Percentiles rank a stretch among this genome's conserved stretches.
phyloP scores from a whole-genome alignment of 345 rosid genomes.

The Melaleuca alternifolia region DNA sequence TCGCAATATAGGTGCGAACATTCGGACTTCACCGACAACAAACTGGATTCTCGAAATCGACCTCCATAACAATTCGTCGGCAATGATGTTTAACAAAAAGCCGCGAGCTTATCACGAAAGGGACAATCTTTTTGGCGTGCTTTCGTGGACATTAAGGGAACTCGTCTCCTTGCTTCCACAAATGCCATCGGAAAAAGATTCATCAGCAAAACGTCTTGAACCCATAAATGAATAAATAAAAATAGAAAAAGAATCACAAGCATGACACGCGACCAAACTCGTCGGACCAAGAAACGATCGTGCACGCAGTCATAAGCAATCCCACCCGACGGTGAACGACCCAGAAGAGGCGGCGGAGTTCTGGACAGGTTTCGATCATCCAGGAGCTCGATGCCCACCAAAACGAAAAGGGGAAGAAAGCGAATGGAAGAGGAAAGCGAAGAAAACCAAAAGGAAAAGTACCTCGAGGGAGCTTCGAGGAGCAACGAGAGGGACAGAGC shows the following conservation, averaged over 20 bases:
- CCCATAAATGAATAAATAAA: neutral
- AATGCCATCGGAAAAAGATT: neutral
- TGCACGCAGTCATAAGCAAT: neutral
- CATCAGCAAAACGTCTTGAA: neutral
- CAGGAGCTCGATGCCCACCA: neutral
- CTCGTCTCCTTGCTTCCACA: neutral
- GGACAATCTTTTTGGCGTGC: neutral
- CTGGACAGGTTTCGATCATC: neutral
- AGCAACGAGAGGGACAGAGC: neutral
- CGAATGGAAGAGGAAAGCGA: neutral
- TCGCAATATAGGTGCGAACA: neutral
- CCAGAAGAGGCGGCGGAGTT: neutral
- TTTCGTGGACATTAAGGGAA: neutral
- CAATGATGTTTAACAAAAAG: neutral
- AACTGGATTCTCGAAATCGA: neutral
- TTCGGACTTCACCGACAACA: neutral
- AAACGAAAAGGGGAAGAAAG: neutral
- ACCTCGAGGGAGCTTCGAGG: neutral
- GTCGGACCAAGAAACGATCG: neutral
- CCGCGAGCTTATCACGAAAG: neutral
- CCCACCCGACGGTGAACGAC: neutral
- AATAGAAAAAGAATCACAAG: neutral
- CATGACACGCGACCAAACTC: neutral
- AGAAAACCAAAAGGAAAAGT: neutral
- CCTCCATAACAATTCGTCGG: neutral